Evolutionary conservation across 441 rosid genomes (phyloP), one percentile per base, ranked within the genome.

Genomic region (Omphalea diandra): DNA sequence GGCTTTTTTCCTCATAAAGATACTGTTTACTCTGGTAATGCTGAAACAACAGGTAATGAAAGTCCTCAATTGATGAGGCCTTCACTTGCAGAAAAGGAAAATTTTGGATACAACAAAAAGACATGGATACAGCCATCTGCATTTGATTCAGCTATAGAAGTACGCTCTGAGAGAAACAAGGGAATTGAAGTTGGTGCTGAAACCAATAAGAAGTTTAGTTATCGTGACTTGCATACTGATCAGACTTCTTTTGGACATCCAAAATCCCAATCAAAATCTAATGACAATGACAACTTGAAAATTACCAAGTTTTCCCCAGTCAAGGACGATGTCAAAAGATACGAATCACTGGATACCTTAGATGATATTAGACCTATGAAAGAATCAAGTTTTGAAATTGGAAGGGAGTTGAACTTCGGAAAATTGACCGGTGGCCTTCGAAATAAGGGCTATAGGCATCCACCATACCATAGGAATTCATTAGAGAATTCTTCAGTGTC

Each of bases 361-460:
- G 71, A 83, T 44, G 80, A 77, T 76, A 15, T 64, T 44, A 69
- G 64, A 57, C 24, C 65, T 63, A 63, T 31, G 29, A 74, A 73
- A 31, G 84, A 78, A 41, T 75, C 80, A 59, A 80, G 72, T 56
- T 70, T 74, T 50, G 88, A 72, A 49, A 60, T 76, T 80, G 83
- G 75, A 70, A 57, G 67, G 52, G 84, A 79, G 77, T 83, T 90
- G 76, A 87, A 81, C 18, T 81, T 87, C 74, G 82, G 80, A 78
- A 75, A 36, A 41, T 76, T 92, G 78, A 66, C 76, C 0, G 96
- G 97, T 62, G 94, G 96, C 44, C 78, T 84, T 59, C 76, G 88
- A 66, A 88, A 92, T 70, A 92, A 77, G 79, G 86, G 81, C 44
- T 71, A 69, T 73, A 83, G 72, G 79, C 83, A 18, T 78, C 96